Evolutionary conservation across 257 asterid genomes (phyloP).

Genomic region (Dorcoceras hygrometricum): DNA sequence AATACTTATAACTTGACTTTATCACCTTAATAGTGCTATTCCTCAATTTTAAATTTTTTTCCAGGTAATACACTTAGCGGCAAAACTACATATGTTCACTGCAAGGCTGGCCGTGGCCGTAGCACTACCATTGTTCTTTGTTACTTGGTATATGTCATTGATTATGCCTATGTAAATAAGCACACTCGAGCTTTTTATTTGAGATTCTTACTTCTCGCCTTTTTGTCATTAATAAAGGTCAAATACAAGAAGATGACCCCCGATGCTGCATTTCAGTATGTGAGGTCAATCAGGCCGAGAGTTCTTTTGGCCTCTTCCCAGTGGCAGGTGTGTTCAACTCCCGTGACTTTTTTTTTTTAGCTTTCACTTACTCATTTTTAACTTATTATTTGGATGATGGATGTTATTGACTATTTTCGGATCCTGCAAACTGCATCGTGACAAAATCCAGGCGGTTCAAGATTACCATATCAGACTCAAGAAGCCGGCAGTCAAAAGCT

Average conservation of each 20-base stretch:
- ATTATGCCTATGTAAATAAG: slow-evolving; percentile 11
- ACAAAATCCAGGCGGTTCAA: slow-evolving; percentile 67
- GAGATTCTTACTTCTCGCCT: slow-evolving; percentile 18
- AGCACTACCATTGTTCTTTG: slow-evolving; percentile 96
- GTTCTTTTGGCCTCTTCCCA: slow-evolving; percentile 79
- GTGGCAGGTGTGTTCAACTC: slow-evolving; percentile 56
- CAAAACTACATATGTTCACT: slow-evolving; percentile 83
- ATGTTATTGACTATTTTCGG: background rate
- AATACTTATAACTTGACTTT: background rate
- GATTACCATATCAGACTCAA: slow-evolving; percentile 48
- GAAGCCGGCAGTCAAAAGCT: slow-evolving; percentile 26
- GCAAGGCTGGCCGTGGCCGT: slow-evolving; percentile 98
- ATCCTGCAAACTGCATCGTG: background rate
- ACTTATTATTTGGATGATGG: background rate
- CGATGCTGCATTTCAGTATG: slow-evolving; percentile 58
- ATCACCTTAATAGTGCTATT: background rate
- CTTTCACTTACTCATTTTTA: background rate
- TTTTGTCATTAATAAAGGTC: slow-evolving; percentile 40
- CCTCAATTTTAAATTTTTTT: slow-evolving; percentile 13
- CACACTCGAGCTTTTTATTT: background rate
- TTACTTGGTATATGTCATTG: slow-evolving; percentile 61
- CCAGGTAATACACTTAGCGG: slow-evolving; percentile 58
- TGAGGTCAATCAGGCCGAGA: slow-evolving; percentile 80
- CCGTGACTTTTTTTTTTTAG: background rate
- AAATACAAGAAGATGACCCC: slow-evolving; percentile 82